These are phyloP conservation scores for Mycosphaerella arachidis DNA, from an alignment of 2,329 filamentous ascomycete genomes.

Conservation along the genomic window DNA sequence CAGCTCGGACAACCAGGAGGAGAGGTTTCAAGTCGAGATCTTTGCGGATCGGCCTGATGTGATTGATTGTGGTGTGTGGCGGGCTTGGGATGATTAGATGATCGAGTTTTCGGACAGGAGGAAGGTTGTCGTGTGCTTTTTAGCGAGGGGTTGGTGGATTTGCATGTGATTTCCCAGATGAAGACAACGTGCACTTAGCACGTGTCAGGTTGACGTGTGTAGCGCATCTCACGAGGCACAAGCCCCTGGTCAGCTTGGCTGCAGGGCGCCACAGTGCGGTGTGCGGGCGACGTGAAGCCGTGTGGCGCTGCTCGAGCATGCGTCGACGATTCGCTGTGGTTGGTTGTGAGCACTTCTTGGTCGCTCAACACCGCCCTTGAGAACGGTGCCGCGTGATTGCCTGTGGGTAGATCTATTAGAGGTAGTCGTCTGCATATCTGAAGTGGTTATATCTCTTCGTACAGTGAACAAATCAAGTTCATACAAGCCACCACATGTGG, in stretches of 20 bases:
- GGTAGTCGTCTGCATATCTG: not conserved
- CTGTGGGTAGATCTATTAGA: not conserved
- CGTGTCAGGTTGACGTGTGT: not conserved
- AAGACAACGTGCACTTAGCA: not conserved
- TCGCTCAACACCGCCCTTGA: not conserved
- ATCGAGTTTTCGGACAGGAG: not conserved
- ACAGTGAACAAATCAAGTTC: not conserved
- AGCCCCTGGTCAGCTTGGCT: not conserved
- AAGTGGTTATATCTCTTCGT: not conserved
- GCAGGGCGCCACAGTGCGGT: not conserved
- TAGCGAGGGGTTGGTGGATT: slow-evolving; percentile 7
- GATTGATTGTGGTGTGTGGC: slow-evolving; percentile 44
- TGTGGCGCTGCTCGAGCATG: not conserved
- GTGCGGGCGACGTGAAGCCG: not conserved
- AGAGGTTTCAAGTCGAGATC: slow-evolving; percentile 50
- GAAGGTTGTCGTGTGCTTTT: not conserved
- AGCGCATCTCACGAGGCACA: not conserved
- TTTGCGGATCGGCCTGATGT: slow-evolving; percentile 43
- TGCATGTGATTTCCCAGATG: not conserved
- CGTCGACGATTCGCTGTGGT: not conserved
- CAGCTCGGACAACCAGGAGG: slow-evolving; percentile 42
- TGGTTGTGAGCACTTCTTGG: not conserved
- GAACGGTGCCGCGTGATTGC: not conserved
- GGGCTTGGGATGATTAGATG: slow-evolving; percentile 38
- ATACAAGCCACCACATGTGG: not conserved